Evolutionary conservation across 1,284 basidiomycete genomes (phyloP), one percentile per base, ranked within the genome.

Genomic region (Ganoderma boninense): DNA sequence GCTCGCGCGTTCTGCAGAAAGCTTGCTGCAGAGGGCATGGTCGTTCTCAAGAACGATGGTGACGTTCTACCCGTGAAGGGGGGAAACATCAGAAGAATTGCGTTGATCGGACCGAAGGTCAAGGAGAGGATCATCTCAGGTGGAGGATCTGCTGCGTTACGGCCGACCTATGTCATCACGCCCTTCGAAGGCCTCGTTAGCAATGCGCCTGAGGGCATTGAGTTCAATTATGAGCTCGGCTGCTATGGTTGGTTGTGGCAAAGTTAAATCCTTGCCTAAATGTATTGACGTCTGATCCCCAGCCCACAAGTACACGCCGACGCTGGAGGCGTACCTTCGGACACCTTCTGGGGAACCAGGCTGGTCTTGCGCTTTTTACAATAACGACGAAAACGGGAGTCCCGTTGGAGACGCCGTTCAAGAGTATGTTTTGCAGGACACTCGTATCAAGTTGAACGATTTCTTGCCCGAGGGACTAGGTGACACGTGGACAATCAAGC

Each of bases 11-110:
- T 93, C 68, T 87, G 88, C 70, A 82, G 90, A 57, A 84, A 85
- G 67, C 77, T 92, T 0, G 91, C 91, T 16, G 85, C 86, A 10
- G 88, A 91, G 69, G 87, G 88, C 0, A 89, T 92, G 73, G 92
- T 94, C 14, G 81, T 95, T 40, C 82, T 95, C 68, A 92, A 92
- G 82, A 95, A 95, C 35, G 16, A 87, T n/a, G 77, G 78, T 20
- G 71, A 80, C 2, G 74, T 91, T 2, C 80, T 89, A 32, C 87
- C 87, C 1, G 71, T 88, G 14, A 77, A 77, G 65, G 57, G 67
- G 5, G 65, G 64, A 40, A 78, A 77, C 46, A 73, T 75, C 38
- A 82, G 78, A 74, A 84, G 79, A 71, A 78, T 86, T 60, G 85
- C 85, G 2, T 76, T 87, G 46, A 84, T 87, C 42, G 86, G 86